A percentile compares a stretch with the other conserved stretches of the same genome.
phyloP scores from a whole-genome alignment of 306 rosid genomes.

The Lotus japonicus region DNA sequence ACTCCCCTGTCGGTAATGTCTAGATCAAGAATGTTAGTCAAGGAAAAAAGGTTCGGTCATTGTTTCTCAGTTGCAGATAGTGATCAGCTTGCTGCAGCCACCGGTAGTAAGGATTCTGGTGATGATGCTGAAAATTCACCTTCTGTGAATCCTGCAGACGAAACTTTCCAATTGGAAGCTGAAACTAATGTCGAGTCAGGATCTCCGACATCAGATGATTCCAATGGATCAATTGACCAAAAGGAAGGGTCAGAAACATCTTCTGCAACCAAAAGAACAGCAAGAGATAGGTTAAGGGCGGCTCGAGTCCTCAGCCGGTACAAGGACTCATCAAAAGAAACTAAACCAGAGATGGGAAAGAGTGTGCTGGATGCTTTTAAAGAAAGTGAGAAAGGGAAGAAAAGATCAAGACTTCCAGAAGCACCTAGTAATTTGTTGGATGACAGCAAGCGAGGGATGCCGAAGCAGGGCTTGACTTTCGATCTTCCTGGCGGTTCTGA shows the following conservation, averaged over 20 bases:
- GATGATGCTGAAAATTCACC: conserved; percentile 32
- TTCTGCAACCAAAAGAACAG: conserved; percentile 45
- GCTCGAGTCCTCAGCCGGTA: conserved; percentile 64
- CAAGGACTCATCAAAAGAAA: conserved; percentile 39
- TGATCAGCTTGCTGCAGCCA: conserved; percentile 52
- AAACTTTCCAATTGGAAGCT: conserved; percentile 31
- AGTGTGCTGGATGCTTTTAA: conserved; percentile 72
- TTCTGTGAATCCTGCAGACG: conserved; percentile 17
- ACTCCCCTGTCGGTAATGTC: conserved; percentile 28
- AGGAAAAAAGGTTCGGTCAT: conserved; percentile 30
- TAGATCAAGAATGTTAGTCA: conserved; percentile 33
- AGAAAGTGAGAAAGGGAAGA: conserved; percentile 80
- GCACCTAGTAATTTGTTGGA: conserved; percentile 85
- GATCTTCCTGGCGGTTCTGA: conserved; percentile 75
- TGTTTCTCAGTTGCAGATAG: conserved; percentile 59
- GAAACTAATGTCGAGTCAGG: conserved; percentile 21
- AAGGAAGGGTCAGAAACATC: conserved; percentile 27
- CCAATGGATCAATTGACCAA: conserved; percentile 38
- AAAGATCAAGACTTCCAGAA: conserved; percentile 77
- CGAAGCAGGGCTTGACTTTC: conserved; percentile 66
- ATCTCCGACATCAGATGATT: conserved; percentile 37
- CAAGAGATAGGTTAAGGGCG: conserved; percentile 79
- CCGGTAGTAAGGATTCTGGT: conserved; percentile 36
- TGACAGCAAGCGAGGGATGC: conserved; percentile 79
- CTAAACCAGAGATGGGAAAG: conserved; percentile 63